Base-by-base conservation (phyloP, 371 early-diverging fungal genomes). In the Synchytrium microbalum region DNA sequence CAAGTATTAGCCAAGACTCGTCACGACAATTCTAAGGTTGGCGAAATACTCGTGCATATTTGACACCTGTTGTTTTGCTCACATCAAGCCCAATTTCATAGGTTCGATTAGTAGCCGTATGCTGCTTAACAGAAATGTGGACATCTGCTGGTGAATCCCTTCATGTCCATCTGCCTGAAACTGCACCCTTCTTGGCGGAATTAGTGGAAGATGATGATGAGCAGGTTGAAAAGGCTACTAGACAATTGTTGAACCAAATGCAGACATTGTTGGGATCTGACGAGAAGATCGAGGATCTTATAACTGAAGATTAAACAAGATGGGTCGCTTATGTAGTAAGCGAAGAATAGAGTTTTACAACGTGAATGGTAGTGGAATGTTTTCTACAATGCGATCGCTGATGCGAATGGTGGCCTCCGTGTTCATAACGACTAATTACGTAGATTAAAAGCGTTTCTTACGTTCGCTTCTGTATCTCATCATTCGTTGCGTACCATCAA, bases 131-230 rank as follows among this genome's bases (percentile, higher is more conserved):
- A 65, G 91, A 90, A 61, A 84, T 92, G 64, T 97, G 93, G 71
- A 72, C 77, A 64, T 82, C 84, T 46, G 80, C 93, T 14, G 94
- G 95, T 51, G 96, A 97, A 70, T 92, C 92, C 72, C 92, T 92
- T 82, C 77, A 95, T 52, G 79, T 89, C 32, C 80, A 91, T 67
- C 79, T 97, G 75, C 95, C 96, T 10, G 96, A 96, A 75, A 94
- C 95, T 54, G 90, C 96, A 61, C 95, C 98, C 1, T 90, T 88
- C 78, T 71, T 97, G 70, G 93, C 95, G 1, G 98, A 97, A 77
- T 77, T 95, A 23, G 86, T 94, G 89, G 98, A 97, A 67, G 77
- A 67, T 72, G 32, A 2, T 19, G 46, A 38, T 38, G 46, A 38
- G 19, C 46, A 19, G 10, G 46, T 38, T 5, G 46, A 38, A 19